Base-by-base conservation (phyloP, 2,329 filamentous ascomycete genomes). In the Didymella lethalis region DNA sequence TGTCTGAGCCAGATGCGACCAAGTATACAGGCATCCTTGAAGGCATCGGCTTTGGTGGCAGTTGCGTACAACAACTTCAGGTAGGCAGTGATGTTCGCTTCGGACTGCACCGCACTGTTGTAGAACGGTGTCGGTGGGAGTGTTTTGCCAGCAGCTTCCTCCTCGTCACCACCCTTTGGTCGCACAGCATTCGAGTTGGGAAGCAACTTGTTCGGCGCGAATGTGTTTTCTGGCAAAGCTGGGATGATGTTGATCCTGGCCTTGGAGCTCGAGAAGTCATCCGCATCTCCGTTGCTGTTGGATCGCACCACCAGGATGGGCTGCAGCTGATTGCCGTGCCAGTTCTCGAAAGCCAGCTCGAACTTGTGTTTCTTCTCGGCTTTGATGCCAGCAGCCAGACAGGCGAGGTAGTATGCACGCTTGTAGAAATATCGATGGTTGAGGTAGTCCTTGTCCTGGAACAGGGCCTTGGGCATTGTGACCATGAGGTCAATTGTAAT, bases 391-490 rank as follows among this genome's bases (percentile, higher is more conserved):
- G 86, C 87, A 14, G 92, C 88, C 55, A 98, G 81, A 64, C 90
- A 92, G 32, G 93, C 92, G 49, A 98, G 81, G 73, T 96, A 98
- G 77, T 94, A 98, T 12, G 95, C 91, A 63, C 93, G 84, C 71
- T 97, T 96, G 80, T 97, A 93, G 73, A 97, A 97, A 79, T 96
- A 98, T 61, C 95, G 87, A 81, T 95, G 85, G 75, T 97, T 93
- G 48, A 93, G 84, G 75, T 94, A 97, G 77, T 99, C 95, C 78
- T 98, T 98, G 44, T 96, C 91, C 72, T 97, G 92, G 70, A 98
- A 93, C 12, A 97, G 79, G 0, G 85, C 80, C 57, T 81, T 69
- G 5, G 95, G 94, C 87, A 99, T 96, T 47, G 90, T 90, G 16
- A 96, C 87, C 6, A 94, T 88, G 84, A 98, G 86, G 76, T 98